Evolutionary conservation across 352 stramenopile species (phyloP), one percentile per base, ranked within the genome.

Genomic region (Phytophthora quininea): DNA sequence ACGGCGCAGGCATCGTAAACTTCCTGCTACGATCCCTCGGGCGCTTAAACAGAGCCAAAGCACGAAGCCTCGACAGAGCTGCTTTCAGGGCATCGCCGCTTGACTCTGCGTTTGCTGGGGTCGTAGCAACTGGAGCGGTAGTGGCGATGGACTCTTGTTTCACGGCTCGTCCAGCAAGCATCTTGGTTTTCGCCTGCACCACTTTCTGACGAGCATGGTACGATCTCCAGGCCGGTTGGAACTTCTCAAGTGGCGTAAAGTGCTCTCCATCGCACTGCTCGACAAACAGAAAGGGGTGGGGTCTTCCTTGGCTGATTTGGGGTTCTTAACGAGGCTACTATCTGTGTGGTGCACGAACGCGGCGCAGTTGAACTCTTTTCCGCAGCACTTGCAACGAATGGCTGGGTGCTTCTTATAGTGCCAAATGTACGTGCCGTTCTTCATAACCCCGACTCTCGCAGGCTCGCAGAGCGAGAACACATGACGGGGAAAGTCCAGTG

Each of bases 271-370:
- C 58, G n/a, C 64, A 59, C 37, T 76, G 64, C 50, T 76, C 49
- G n/a, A 71, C 64, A 27, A 76, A 73, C 40, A 76, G 47, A 58
- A 70, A 70, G 1, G 58, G 45, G 70, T 67, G 9, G 63, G 58
- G 19, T 70, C 54, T 66, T 70, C 52, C 0, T 24, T 12, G 24
- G 54, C 54, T 46, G 48, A 64, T 30, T 73, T 73, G 8, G 58
- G 7, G 29, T 67, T 35, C 38, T 68, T 54, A 19, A 76, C n/a
- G 47, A 76, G 61, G 12, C 37, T 27, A 33, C 38, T 71, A 27
- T 76, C 63, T 0, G 68, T 76, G 54, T 76, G 68, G 47, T 73
- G 53, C 12, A 66, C 68, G 12, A 76, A 76, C 32, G 62, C 43
- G 2, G 48, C 24, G 15, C 30, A 64, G 3, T 24, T 54, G 9